Evolutionary conservation across 345 rosid species (phyloP).

Genomic region (Syzygium aromaticum): DNA sequence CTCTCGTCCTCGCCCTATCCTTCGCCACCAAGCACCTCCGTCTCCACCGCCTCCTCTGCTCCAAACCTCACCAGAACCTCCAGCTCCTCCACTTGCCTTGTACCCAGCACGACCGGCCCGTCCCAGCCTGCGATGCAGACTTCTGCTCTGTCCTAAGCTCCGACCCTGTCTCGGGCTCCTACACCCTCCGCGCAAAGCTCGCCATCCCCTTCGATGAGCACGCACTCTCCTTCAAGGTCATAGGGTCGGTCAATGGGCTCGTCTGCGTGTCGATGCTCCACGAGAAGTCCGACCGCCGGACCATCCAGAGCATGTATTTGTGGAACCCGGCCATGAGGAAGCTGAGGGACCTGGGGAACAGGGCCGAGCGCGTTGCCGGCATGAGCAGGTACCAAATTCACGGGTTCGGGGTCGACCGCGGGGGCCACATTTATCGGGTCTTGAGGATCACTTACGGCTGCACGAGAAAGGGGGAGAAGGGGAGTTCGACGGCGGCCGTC

Average conservation of each 20-base stretch:
- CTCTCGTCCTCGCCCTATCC: background rate
- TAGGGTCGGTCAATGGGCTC: background rate
- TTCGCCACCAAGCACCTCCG: background rate
- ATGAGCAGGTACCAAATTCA: background rate
- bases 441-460: background rate
- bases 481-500: background rate
- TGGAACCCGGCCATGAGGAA: background rate
- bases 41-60: background rate
- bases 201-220: background rate
- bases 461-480: background rate
- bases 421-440: background rate
- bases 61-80: background rate
- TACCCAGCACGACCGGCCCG: background rate
- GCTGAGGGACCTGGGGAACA: background rate
- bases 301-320: background rate
- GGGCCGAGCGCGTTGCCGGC: background rate
- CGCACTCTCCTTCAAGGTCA: background rate
- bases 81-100: background rate
- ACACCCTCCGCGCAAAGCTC: background rate
- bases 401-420: background rate
- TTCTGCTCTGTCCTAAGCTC: background rate
- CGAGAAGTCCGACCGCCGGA: background rate
- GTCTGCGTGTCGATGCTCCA: background rate
- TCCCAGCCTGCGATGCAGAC: background rate
- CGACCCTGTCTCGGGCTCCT: background rate